Base-by-base conservation (phyloP, 345 rosid genomes). In the Moricandia moricandioides region DNA sequence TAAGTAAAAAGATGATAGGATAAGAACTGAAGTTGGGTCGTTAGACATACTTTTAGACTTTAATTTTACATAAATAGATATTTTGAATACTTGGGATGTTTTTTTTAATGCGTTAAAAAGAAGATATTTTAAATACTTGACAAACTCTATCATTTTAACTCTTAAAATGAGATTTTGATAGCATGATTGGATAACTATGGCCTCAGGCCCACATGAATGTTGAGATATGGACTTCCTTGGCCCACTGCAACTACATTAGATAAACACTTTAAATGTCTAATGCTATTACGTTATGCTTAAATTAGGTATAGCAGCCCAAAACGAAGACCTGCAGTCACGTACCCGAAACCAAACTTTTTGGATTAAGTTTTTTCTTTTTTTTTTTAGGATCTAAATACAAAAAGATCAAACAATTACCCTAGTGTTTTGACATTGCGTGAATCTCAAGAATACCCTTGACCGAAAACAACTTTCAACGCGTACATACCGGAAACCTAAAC, bases 401-500 rank as follows among this genome's bases (percentile, higher is more conserved):
- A 3, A 64, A 13, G 2, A 64, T 43, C 55, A 39, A 39, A 57
- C 26, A 31, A 43, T 27, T 24, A 9, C 17, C 29, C 8, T 0
- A 71, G 24, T 12, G 59, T 60, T 70, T 26, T 60, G 47, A 43
- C 43, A 60, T 6, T 7, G 14, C 47, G 74, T 57, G 30, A 40
- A 7, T 29, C 57, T 7, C 21, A 59, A 70, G 57, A 70, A 59
- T 12, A 43, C 24, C 71, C 12, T 18, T 51, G 12, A 30, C 21
- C 70, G 7, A 49, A 49, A 49, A 47, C 45, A 51, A 51, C 45
- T 10, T 8, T 12, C 45, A 13, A 59, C 78, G 30, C 37, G 59
- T 56, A 58, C 62, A 37, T 40, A 65, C 59, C 67, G 39, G 51
- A 75, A 26, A 5, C 43, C 73, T 49, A 67, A 67, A 60, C 55